Evolutionary conservation across 2,329 filamentous ascomycete genomes (phyloP).

Genomic region (Claviceps paspali): DNA sequence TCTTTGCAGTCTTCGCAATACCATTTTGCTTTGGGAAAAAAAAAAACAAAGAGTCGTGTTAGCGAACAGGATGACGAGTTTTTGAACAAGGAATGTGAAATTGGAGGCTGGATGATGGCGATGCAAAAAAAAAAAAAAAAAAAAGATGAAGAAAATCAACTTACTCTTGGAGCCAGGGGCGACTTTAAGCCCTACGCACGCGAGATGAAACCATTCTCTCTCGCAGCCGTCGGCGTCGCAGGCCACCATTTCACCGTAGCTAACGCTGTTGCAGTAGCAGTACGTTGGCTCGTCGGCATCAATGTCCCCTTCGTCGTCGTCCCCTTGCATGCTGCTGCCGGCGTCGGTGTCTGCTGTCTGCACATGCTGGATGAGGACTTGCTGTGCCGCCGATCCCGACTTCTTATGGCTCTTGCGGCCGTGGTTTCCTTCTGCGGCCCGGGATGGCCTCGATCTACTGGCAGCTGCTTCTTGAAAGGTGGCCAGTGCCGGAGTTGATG

Average conservation of each 20-base stretch:
- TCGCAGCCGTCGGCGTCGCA: conserved; percentile 61
- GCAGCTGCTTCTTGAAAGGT: conserved; percentile 40
- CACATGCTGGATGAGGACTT: conserved; percentile 18
- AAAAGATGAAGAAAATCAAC: conserved; percentile 16
- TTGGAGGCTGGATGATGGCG: conserved; percentile 10
- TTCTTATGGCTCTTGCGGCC: conserved; percentile 47
- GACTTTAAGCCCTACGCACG: conserved; percentile 64
- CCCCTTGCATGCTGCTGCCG: conserved; percentile 24
- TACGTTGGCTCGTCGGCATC: conserved; percentile 60
- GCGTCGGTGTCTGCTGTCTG: conserved; percentile 24
- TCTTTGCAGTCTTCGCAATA: conserved; percentile 69
- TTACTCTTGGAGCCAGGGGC: conserved; percentile 63
- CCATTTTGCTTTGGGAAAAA: conserved; percentile 58
- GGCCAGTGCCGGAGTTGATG: conserved; percentile 46
- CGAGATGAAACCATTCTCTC: conserved; percentile 72
- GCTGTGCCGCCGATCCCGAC: conserved; percentile 25
- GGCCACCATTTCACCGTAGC: conserved; percentile 74
- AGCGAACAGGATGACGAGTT: no score
- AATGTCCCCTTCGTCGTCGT: conserved; percentile 38
- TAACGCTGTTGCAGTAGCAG: conserved; percentile 67
- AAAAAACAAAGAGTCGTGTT: no score
- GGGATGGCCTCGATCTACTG: conserved; percentile 34
- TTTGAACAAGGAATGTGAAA: neutral
- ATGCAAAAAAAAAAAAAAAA: neutral
- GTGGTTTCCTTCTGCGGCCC: conserved; percentile 22